A percentile compares a stretch with the other conserved stretches of the same genome.
These are phyloP conservation scores for Colletotrichum tanaceti DNA, from an alignment of 2,329 filamentous ascomycete genomes.

Conservation along the genomic window DNA sequence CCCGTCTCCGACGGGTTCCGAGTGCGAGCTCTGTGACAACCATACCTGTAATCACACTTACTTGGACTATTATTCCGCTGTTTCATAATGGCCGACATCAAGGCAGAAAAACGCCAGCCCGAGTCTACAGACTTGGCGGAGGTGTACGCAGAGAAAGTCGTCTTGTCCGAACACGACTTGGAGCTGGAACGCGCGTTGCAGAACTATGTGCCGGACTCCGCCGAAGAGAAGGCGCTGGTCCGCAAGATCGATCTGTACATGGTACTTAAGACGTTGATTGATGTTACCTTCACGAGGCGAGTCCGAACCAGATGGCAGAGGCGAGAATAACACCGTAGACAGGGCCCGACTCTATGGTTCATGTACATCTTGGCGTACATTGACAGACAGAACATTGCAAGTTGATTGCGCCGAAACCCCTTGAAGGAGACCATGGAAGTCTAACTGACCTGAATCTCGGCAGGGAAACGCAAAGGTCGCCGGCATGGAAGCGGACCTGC, in stretches of 20 bases:
- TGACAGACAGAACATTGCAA: constrained; percentile 42
- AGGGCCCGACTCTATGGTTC: constrained; percentile 47
- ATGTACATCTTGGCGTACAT: constrained; percentile 49
- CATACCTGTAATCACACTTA: not conserved
- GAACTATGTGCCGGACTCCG: constrained; percentile 30
- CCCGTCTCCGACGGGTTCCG: not conserved
- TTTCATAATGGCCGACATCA: constrained; percentile 23
- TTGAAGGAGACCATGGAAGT: constrained; percentile 43
- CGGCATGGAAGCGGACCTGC: constrained; percentile 59
- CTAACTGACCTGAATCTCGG: constrained; percentile 39
- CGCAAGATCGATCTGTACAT: constrained; percentile 48
- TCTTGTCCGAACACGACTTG: constrained; percentile 15
- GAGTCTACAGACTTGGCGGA: constrained; percentile 17
- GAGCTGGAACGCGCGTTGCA: constrained; percentile 20
- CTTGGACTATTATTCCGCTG: not conserved
- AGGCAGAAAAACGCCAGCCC: constrained; percentile 9
- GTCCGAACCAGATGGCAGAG: not conserved
- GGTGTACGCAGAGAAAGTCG: constrained; percentile 15
- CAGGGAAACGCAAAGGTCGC: constrained; percentile 62
- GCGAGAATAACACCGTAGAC: not conserved
- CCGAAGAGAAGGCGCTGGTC: constrained; percentile 43
- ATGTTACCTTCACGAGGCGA: not conserved
- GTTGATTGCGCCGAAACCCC: constrained; percentile 11
- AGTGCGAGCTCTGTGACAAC: not conserved
- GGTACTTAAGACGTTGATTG: not conserved